Percentiles rank a stretch among this genome's conserved stretches.
phyloP scores from a whole-genome alignment of 164 flowering plant species.

The Vitis vinifera region ASM3070453v1 NC_081809.1:4905501-4906000 shows the following conservation, averaged over 20 bases:
- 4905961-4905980: too few relatives aligned
- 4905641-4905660: too few relatives aligned
- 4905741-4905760: conserved; percentile 94
- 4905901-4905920: background rate
- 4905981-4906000: too few relatives aligned
- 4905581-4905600: too few relatives aligned
- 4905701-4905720: conserved; percentile 77
- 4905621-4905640: too few relatives aligned
- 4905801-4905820: background rate
- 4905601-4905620: too few relatives aligned
- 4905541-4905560: too few relatives aligned
- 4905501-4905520: background rate
- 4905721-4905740: conserved; percentile 72
- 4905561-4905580: too few relatives aligned
- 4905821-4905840: background rate
- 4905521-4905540: background rate
- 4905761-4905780: conserved; percentile 56
- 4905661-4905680: background rate
- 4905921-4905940: too few relatives aligned
- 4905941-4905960: too few relatives aligned
- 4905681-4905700: conserved; percentile 28
- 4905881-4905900: background rate
- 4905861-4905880: background rate
- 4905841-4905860: background rate
- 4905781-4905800: conserved; percentile 35